Percentiles rank a stretch among this genome's conserved stretches.
These are phyloP conservation scores for Fusarium tanahbumbuense DNA, from an alignment of 2,329 filamentous ascomycete genomes.

Conservation along the genomic window DNA sequence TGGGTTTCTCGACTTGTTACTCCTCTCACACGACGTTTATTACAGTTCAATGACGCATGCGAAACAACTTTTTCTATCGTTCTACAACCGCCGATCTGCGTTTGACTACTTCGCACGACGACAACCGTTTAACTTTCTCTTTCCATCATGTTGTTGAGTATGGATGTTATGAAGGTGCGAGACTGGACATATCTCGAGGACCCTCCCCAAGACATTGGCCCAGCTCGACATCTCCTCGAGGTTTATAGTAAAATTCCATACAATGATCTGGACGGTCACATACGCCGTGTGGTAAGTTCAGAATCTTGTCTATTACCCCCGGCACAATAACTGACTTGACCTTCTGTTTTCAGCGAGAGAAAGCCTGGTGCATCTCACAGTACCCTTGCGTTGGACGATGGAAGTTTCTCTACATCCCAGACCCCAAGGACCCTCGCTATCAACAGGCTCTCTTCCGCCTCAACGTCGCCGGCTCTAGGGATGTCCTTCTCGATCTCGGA, in stretches of 20 bases:
- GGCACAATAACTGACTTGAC: constrained; percentile 18
- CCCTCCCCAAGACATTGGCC: constrained; percentile 53
- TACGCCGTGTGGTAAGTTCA: constrained; percentile 52
- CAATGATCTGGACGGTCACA: constrained; percentile 51
- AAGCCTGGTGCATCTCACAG: constrained; percentile 58
- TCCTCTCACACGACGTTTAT: constrained; percentile 14
- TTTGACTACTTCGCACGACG: constrained; percentile 9
- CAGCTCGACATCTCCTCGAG: constrained; percentile 52
- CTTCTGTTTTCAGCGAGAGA: constrained; percentile 54
- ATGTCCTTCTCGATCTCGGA: constrained; percentile 61
- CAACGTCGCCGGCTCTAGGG: constrained; percentile 52
- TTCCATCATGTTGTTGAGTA: constrained; percentile 43
- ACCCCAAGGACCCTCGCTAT: constrained; percentile 56
- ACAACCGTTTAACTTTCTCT: not conserved
- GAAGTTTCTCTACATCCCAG: constrained; percentile 60
- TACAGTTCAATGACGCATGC: constrained; percentile 35
- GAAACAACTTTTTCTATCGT: constrained; percentile 3
- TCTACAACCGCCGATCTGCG: constrained; percentile 5
- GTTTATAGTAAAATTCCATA: constrained; percentile 54
- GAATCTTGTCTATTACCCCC: not conserved
- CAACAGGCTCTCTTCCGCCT: constrained; percentile 57
- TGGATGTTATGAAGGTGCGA: constrained; percentile 53
- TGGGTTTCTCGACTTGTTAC: constrained; percentile 3
- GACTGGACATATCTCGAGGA: constrained; percentile 54
- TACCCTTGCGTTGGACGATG: constrained; percentile 62